A percentile compares a stretch with the other conserved stretches of the same genome.
phyloP scores from a whole-genome alignment of 2,329 filamentous ascomycete genomes.

The Fusarium sp. region DNA sequence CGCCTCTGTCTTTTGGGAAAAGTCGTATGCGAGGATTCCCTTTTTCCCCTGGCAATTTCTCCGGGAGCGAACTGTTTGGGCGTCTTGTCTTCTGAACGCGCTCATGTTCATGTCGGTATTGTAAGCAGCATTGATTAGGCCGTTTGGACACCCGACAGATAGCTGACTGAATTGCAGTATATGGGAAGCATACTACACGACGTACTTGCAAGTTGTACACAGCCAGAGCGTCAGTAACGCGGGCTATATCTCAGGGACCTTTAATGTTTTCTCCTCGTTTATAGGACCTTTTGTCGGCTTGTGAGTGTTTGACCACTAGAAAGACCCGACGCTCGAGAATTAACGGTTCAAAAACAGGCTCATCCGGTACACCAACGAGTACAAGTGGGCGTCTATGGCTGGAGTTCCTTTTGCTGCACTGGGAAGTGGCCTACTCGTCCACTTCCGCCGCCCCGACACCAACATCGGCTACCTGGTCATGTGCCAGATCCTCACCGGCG shows the following conservation, averaged over 20 bases:
- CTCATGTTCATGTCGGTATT: neutral
- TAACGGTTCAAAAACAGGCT: conserved; percentile 23
- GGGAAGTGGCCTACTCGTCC: conserved; percentile 60
- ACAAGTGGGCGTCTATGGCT: conserved; percentile 59
- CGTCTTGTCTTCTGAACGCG: neutral
- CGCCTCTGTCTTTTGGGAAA: conserved; percentile 70
- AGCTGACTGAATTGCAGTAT: neutral
- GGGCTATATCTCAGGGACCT: conserved; percentile 54
- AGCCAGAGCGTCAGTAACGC: conserved; percentile 56
- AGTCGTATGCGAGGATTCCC: conserved; percentile 18
- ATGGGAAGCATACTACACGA: neutral
- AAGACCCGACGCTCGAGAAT: conserved; percentile 40
- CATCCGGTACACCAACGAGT: conserved; percentile 62
- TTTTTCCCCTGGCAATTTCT: neutral
- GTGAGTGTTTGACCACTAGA: conserved; percentile 63
- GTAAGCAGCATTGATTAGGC: neutral
- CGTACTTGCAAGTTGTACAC: conserved; percentile 65
- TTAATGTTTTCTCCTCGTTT: conserved; percentile 63
- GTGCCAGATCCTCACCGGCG: no score
- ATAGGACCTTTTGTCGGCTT: conserved; percentile 38
- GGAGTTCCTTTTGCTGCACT: conserved; percentile 59
- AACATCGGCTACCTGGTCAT: no score
- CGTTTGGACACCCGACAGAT: neutral
- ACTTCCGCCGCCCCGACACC: conserved; percentile 55
- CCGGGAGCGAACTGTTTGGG: neutral